These are phyloP conservation scores for Podospora conica DNA, from an alignment of 495 filamentous ascomycete genomes.

Conservation along the genomic window DNA sequence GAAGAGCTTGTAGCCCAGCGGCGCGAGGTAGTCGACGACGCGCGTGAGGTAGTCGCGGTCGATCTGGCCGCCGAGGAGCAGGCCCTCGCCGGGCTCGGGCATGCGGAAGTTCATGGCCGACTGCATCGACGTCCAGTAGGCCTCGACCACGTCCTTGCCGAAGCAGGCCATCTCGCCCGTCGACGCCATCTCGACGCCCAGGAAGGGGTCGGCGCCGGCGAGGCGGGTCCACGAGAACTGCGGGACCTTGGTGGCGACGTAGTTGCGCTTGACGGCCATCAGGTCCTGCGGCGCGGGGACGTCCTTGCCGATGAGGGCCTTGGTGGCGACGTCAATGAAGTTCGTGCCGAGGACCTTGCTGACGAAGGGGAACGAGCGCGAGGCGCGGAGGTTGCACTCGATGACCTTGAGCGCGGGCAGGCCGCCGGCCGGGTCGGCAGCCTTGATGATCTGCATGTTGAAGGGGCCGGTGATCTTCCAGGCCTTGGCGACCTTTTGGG, in stretches of 20 bases:
- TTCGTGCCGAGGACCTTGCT: conserved; percentile 95
- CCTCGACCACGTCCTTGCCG: conserved; percentile 89
- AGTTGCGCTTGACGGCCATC: conserved; percentile 83
- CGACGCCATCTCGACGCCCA: conserved; percentile 95
- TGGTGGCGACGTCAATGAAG: conserved; percentile 95
- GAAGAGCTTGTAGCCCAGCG: conserved; percentile 90
- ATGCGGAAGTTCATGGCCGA: conserved; percentile 99
- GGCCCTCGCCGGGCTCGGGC: conserved; percentile 85
- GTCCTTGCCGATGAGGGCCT: conserved; percentile 79
- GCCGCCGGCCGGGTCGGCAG: conserved; percentile 61
- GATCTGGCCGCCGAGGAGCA: conserved; percentile 86
- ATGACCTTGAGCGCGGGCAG: conserved; percentile 85
- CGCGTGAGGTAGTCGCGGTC: conserved; percentile 55
- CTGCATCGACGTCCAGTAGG: conserved; percentile 94
- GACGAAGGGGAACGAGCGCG: conserved; percentile 95
- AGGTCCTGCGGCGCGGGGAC: conserved; percentile 83
- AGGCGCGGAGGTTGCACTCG: conserved; percentile 93
- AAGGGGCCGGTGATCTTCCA: conserved; percentile 97
- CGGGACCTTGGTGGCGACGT: conserved; percentile 92
- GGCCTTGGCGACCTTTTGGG: conserved; percentile 90
- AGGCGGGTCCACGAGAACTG: conserved; percentile 99
- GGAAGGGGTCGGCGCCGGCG: conserved; percentile 95
- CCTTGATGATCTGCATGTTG: conserved; percentile 99
- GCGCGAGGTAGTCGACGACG: conserved; percentile 77
- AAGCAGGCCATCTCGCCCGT: conserved; percentile 99